phyloP scores from a whole-genome alignment of 768 basidiomycete species.

The Mycena crocata region DNA sequence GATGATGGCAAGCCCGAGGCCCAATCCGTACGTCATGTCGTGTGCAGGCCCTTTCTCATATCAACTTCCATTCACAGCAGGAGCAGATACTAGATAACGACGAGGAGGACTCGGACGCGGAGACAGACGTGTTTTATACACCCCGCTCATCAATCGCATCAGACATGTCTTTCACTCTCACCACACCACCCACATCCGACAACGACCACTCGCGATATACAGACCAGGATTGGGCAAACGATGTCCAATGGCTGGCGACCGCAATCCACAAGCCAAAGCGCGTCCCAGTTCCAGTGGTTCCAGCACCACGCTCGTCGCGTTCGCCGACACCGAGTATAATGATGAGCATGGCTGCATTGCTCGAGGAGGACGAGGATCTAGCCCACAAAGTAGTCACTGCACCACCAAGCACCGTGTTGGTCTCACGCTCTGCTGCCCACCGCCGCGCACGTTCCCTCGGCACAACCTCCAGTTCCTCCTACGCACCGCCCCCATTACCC shows the following conservation, averaged over 20 bases:
- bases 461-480: constrained; percentile 37
- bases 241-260: constrained; percentile 71
- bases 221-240: constrained; percentile 75
- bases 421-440: constrained; percentile 17
- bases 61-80: constrained; percentile 28
- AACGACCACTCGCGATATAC: constrained; percentile 46
- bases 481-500: constrained; percentile 29
- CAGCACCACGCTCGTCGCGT: constrained; percentile 17
- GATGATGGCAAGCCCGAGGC: no score
- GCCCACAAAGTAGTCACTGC: constrained; percentile 9
- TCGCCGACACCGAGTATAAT: constrained; percentile 54
- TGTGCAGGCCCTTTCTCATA: background rate
- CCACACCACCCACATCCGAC: constrained; percentile 30
- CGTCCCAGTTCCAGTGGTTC: constrained; percentile 37
- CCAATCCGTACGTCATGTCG: constrained; percentile 35
- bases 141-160: constrained; percentile 27
- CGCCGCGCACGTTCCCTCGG: constrained; percentile 37
- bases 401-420: constrained; percentile 21
- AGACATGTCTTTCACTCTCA: constrained; percentile 35
- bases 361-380: constrained; percentile 64
- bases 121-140: constrained; percentile 35
- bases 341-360: constrained; percentile 63
- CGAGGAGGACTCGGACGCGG: constrained; percentile 24
- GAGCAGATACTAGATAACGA: no score
- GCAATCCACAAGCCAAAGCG: constrained; percentile 27